A percentile compares a stretch with the other conserved stretches of the same genome.
Conservation (phyloP, 768 basidiomycete species). For the Rhizopogon rudus region DNA sequence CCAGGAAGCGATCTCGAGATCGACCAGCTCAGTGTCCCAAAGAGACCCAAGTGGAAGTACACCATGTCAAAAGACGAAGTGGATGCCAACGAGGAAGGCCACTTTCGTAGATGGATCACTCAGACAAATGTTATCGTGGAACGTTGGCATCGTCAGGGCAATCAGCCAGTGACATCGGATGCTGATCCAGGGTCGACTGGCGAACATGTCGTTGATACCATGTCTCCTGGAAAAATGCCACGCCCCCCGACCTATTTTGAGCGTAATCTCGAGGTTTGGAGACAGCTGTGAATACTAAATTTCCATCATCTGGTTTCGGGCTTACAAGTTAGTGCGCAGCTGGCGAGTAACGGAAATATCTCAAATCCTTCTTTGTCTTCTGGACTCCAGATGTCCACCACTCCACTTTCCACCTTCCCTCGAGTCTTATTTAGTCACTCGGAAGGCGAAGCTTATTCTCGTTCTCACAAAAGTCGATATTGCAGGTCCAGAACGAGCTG, state of each 20-base stretch:
- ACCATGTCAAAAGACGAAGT: slow-evolving; percentile 87
- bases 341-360: slow-evolving; percentile 95
- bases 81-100: slow-evolving; percentile 83
- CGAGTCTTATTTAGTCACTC: slow-evolving; percentile 46
- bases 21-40: slow-evolving; percentile 34
- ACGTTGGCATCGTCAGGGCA: slow-evolving; percentile 39
- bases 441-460: slow-evolving; percentile 42
- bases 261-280: slow-evolving; percentile 90
- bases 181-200: slow-evolving; percentile 3
- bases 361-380: slow-evolving; percentile 79
- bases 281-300: slow-evolving; percentile 64
- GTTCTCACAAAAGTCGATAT: slow-evolving; percentile 90
- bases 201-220: slow-evolving; percentile 3
- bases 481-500: slow-evolving; percentile 56
- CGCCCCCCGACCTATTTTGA: slow-evolving; percentile 79
- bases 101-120: slow-evolving; percentile 75
- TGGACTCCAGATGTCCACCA: slow-evolving; percentile 87
- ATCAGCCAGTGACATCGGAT: neutral
- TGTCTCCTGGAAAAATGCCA: slow-evolving; percentile 35
- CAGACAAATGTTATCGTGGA: slow-evolving; percentile 55
- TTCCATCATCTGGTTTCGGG: neutral
- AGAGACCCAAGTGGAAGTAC: slow-evolving; percentile 81
- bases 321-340: slow-evolving; percentile 30
- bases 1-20: neutral
- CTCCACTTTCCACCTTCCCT: slow-evolving; percentile 85